A percentile compares a stretch with the other conserved stretches of the same genome.
Conservation (phyloP, 176 grass and related monocot species). For the Carex scoparia region DNA sequence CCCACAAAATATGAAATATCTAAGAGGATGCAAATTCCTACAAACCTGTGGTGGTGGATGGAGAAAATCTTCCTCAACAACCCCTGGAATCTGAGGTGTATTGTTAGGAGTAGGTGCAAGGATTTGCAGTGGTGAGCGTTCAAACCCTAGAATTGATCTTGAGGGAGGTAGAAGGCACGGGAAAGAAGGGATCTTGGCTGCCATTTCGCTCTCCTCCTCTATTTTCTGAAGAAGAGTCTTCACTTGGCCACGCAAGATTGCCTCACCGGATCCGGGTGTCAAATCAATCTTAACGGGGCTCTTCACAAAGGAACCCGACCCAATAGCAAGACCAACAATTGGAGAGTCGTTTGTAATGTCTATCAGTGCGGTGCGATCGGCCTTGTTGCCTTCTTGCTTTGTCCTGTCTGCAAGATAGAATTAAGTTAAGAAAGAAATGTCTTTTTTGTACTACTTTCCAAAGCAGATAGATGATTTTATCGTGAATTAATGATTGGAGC, state of each 20-base stretch:
- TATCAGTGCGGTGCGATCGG: constrained; percentile 43
- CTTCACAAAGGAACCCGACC: constrained; percentile 36
- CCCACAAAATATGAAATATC: too few relatives aligned
- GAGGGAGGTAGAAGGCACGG: constrained; percentile 24
- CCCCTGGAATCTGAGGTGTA: constrained; percentile 54
- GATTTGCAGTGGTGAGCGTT: constrained; percentile 49
- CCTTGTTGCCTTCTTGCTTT: constrained; percentile 21
- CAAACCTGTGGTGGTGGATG: constrained; percentile 45
- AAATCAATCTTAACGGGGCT: constrained; percentile 13
- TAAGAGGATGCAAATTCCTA: neutral
- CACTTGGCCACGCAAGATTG: constrained; percentile 76
- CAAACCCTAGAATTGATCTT: constrained; percentile 33
- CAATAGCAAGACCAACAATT: constrained; percentile 60
- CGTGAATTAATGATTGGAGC: neutral
- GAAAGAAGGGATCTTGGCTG: constrained; percentile 20
- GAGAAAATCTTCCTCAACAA: constrained; percentile 37
- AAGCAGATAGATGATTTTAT: neutral
- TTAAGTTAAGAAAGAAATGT: neutral
- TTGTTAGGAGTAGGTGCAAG: constrained; percentile 67
- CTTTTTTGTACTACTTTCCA: neutral
- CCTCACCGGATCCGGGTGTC: constrained; percentile 64
- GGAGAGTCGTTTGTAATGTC: constrained; percentile 97
- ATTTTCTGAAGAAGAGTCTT: constrained; percentile 81
- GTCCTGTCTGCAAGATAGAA: constrained; percentile 19
- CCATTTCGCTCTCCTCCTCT: constrained; percentile 44